These are phyloP conservation scores for Paraphaeosphaeria sporulosa DNA, from an alignment of 2,329 filamentous ascomycete species.

Conservation along the genomic window DNA sequence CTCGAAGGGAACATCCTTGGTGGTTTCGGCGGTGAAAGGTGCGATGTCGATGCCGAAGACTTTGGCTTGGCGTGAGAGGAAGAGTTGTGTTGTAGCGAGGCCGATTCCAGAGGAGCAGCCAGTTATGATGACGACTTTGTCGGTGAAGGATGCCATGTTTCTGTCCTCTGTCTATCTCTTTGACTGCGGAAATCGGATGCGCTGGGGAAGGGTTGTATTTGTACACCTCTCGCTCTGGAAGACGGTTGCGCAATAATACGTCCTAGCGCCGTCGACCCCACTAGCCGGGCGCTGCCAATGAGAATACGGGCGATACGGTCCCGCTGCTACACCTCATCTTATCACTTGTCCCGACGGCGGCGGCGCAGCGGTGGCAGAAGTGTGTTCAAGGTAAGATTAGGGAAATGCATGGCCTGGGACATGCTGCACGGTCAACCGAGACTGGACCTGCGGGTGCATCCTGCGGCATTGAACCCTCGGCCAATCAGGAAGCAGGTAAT, in stretches of 20 bases:
- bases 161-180: background rate
- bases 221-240: background rate
- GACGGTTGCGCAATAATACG: background rate
- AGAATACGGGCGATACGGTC: slow-evolving; percentile 4
- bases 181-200: background rate
- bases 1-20: slow-evolving; percentile 24
- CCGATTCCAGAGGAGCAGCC: slow-evolving; percentile 43
- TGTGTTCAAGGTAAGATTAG: background rate
- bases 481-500: no score
- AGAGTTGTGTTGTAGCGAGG: slow-evolving; percentile 35
- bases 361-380: background rate
- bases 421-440: no score
- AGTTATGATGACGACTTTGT: slow-evolving; percentile 38
- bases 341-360: background rate
- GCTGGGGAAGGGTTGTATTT: background rate
- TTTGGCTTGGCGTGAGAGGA: slow-evolving; percentile 32
- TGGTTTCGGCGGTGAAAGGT: slow-evolving; percentile 24
- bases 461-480: no score
- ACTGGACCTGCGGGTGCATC: no score
- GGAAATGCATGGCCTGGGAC: no score
- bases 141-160: slow-evolving; percentile 28
- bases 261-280: slow-evolving; percentile 1
- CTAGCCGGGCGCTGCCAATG: background rate
- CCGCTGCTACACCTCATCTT: background rate
- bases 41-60: slow-evolving; percentile 42